Base-by-base conservation (phyloP, 192 early-diverging fungal species). In the Podila clonocystis region DNA sequence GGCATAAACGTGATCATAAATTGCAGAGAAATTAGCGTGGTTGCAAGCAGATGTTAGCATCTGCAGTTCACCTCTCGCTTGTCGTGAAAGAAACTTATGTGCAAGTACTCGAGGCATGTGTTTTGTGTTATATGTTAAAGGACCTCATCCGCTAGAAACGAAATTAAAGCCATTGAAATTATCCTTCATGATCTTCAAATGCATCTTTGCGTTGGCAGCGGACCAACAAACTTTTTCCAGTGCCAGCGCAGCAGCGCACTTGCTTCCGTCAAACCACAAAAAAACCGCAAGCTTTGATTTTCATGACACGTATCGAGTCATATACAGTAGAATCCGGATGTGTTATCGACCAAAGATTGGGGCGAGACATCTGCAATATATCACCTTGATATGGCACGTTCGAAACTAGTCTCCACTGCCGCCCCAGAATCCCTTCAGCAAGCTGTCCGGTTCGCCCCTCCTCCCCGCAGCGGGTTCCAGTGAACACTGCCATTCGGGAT, bases 371-470 rank as follows among this genome's bases (percentile, higher is more conserved):
- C 67, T 17, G 67, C 50, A n/a, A 64, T 65, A 33, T 75, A 75
- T 67, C 73, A 68, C 34, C 64, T 69, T 9, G 65, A 0, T 62
- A 75, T 75, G 31, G 29, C 8, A 38, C 28, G 8, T 28, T 66
- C 67, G 13, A 84, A 71, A 5, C 52, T 41, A 73, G 36, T 70
- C 65, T 77, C 73, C 67, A 77, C 82, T 6, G 48, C 63, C 50
- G 75, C 67, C 82, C 82, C 68, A 79, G 28, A 84, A 84, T 61
- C 68, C 72, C 55, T 74, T 84, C 45, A 78, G 63, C 68, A 74
- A 62, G 67, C 67, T 63, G 61, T 67, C 58, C 29, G 61, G 0
- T 0, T 68, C 28, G 55, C 62, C 28, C 36, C 34, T n/a, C n/a
- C n/a, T n/a, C 34, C 9, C 69, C 30, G 67, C 29, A 55, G 55